Evolutionary conservation across 805 yeast species (phyloP).

Genomic region (Cyberlindnera japonica): DNA sequence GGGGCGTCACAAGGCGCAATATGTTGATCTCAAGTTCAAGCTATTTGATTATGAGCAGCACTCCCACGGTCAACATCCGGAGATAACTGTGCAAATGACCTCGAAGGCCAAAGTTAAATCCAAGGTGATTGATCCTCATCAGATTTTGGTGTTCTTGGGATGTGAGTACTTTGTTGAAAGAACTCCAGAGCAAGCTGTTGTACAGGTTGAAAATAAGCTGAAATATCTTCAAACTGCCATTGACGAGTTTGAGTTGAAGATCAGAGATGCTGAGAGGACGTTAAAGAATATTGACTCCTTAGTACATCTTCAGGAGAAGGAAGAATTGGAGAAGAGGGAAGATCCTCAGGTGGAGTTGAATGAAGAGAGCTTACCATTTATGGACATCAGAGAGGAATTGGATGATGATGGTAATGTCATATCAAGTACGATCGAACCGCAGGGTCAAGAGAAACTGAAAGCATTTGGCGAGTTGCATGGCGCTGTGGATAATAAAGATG

Average conservation of each 20-base stretch:
- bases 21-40: conserved; percentile 20
- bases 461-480: conserved; percentile 22
- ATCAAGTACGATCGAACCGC: conserved; percentile 40
- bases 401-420: conserved; percentile 81
- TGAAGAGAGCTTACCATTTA: conserved; percentile 56
- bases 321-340: conserved; percentile 5
- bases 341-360: conserved; percentile 18
- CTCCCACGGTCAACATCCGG: conserved; percentile 10
- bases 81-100: conserved; percentile 18
- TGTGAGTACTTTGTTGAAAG: conserved; percentile 40
- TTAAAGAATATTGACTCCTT: conserved; percentile 29
- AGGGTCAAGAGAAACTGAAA: conserved; percentile 26
- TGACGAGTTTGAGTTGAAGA: conserved; percentile 35
- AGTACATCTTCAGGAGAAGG: conserved; percentile 12
- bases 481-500: conserved; percentile 13
- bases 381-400: conserved; percentile 81
- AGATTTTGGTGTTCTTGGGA: conserved; percentile 34
- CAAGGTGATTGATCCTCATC: conserved; percentile 20
- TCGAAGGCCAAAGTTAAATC: conserved; percentile 22
- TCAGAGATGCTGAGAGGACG: conserved; percentile 37
- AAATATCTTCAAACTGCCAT: conserved; percentile 35
- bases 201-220: conserved; percentile 29
- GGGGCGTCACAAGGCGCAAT: conserved; percentile 20
- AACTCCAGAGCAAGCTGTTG: conserved; percentile 29
- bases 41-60: conserved; percentile 18